Percentiles rank a stretch among this genome's conserved stretches.
Evolutionary conservation across 768 basidiomycete genomes (phyloP).

Genomic region (Hortiboletus flavorubellus): DNA sequence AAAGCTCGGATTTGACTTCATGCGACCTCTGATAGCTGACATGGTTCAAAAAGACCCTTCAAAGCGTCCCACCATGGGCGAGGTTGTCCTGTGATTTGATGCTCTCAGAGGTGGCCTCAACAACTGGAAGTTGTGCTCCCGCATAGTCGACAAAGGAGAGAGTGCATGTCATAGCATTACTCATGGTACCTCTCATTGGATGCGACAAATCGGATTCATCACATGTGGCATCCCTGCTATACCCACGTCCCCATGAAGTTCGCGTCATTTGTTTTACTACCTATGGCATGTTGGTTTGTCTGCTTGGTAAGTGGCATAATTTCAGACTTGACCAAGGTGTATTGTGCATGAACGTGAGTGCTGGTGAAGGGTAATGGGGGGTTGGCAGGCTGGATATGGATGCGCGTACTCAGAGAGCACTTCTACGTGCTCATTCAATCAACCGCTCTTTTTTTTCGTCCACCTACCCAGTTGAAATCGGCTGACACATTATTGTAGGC

Average conservation of each 20-base stretch:
- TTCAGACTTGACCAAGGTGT: too few species aligned
- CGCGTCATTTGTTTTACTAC: background rate
- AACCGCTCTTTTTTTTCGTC: too few species aligned
- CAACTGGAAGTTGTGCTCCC: slow-evolving; percentile 29
- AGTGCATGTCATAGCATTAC: background rate
- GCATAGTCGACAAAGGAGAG: slow-evolving; percentile 10
- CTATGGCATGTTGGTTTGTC: background rate
- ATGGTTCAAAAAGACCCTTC: slow-evolving; percentile 39
- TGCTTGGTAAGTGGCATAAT: too few species aligned
- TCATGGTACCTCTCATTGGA: slow-evolving; percentile 21
- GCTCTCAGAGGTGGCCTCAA: slow-evolving; percentile 18
- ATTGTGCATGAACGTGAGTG: too few species aligned
- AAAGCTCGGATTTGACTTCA: slow-evolving; percentile 25
- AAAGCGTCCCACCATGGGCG: slow-evolving; percentile 37
- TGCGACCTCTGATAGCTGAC: slow-evolving; percentile 32
- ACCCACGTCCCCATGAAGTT: slow-evolving; percentile 4
- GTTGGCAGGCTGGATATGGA: too few species aligned
- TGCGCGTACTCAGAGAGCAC: too few species aligned
- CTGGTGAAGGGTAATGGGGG: too few species aligned
- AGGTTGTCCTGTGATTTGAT: slow-evolving; percentile 32
- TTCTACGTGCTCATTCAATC: too few species aligned
- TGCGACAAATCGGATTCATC: slow-evolving; percentile 20
- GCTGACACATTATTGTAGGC: too few species aligned
- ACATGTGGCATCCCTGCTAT: slow-evolving; percentile 16
- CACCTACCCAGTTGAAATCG: too few species aligned